Evolutionary conservation across 2,329 filamentous ascomycete genomes (phyloP).

Genomic region (Penicillium palitans): DNA sequence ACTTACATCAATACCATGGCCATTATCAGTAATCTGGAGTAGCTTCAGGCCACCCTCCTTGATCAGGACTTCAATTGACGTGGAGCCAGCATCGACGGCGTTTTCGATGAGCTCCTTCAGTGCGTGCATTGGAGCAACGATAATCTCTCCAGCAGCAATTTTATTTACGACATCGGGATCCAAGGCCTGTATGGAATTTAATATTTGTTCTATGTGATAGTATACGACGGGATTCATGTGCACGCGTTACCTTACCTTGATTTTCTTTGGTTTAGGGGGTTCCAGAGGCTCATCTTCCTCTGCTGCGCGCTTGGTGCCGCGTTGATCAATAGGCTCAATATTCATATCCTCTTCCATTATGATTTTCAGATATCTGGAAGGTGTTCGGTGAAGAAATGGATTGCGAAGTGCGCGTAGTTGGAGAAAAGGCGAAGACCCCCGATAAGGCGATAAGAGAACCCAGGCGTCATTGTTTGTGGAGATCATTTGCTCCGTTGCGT

Average conservation of each 20-base stretch:
- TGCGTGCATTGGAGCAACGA: slow-evolving; percentile 93
- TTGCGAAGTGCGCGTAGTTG: slow-evolving; percentile 10
- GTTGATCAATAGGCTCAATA: slow-evolving; percentile 37
- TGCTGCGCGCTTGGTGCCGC: slow-evolving; percentile 53
- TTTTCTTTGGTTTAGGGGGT: slow-evolving; percentile 50
- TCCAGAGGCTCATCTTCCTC: slow-evolving; percentile 41
- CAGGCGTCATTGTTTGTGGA: slow-evolving; percentile 10
- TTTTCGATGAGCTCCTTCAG: slow-evolving; percentile 97
- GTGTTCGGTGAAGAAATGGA: neutral
- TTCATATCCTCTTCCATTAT: slow-evolving; percentile 47
- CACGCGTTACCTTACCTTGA: slow-evolving; percentile 34
- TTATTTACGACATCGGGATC: slow-evolving; percentile 96
- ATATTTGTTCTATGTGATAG: neutral
- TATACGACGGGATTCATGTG: neutral
- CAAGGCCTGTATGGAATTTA: slow-evolving; percentile 62
- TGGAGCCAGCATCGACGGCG: slow-evolving; percentile 94
- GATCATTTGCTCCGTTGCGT: neutral
- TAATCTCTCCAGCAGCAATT: slow-evolving; percentile 97
- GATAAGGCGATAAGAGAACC: slow-evolving; percentile 26
- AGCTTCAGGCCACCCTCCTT: slow-evolving; percentile 95
- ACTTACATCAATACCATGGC: slow-evolving; percentile 85
- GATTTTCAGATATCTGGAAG: neutral
- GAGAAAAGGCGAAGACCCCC: slow-evolving; percentile 17
- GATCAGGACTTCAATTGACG: slow-evolving; percentile 82
- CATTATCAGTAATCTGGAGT: slow-evolving; percentile 96